A percentile compares a stretch with the other conserved stretches of the same genome.
Conservation (phyloP, 208 protist species). For the Acanthamoeba sp. region DNA sequence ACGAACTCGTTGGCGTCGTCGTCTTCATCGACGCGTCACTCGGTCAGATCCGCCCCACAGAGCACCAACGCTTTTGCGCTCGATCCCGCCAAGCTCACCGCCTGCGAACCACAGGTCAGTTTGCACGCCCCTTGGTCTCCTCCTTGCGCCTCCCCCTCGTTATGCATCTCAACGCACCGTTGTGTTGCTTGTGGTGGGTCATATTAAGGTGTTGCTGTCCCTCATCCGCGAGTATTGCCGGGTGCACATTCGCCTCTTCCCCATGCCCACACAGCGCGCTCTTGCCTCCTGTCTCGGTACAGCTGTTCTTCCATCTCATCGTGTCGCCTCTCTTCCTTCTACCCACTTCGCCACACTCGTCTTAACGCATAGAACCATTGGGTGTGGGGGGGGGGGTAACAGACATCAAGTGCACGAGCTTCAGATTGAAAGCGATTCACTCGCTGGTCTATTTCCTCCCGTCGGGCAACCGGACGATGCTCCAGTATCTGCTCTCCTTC, state of each 20-base stretch:
- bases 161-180: background rate
- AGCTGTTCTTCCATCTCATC: background rate
- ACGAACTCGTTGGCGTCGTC: background rate
- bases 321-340: too few species aligned
- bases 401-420: constrained; percentile 35
- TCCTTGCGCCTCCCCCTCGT: background rate
- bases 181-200: background rate
- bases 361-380: too few species aligned
- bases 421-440: constrained; percentile 30
- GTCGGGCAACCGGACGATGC: constrained; percentile 30
- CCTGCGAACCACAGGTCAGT: constrained; percentile 26
- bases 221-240: constrained; percentile 49
- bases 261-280: background rate
- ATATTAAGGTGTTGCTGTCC: background rate
- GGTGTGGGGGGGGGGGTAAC: background rate
- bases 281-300: constrained; percentile 16
- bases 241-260: constrained; percentile 49
- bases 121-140: background rate
- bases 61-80: constrained; percentile 44
- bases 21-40: background rate
- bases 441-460: background rate
- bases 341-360: too few species aligned
- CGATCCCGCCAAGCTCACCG: background rate
- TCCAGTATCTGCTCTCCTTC: constrained; percentile 42
- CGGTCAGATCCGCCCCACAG: background rate